Evolutionary conservation across 2,329 filamentous ascomycete genomes (phyloP), one percentile per base, ranked within the genome.

Genomic region (Clonostachys sp.): DNA sequence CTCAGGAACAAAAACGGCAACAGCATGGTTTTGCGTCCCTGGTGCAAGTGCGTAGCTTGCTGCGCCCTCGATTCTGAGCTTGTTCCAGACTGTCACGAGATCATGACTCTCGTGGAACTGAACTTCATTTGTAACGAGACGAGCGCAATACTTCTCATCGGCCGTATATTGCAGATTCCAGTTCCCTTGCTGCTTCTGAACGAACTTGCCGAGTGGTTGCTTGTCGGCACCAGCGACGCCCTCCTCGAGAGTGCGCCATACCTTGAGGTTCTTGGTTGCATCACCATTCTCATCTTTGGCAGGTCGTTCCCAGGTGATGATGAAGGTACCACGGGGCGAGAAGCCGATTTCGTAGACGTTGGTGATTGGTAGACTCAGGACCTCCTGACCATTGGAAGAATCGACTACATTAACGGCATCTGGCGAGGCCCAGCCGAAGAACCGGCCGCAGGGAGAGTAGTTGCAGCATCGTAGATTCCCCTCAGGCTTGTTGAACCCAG

Each of bases 101-200:
- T 97, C 86, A 55, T 86, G 80, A 65, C 89, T 94, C 70, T 95
- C 81, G 74, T 92, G 97, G 68, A 99, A 96, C 61, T 97, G 94
- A 48, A 99, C 89, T 75, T 97, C 91, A 66, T 99, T 99, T 67
- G 89, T 96, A 59, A 97, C 92, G 53, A 86, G 79, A 56, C 94
- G 90, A 55, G 92, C 94, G 67, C 92, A 97, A 67, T 89, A 92
- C 65, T 84, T 82, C 77, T 99, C 94, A 64, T 99, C 94, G 50
- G 83, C 80, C 33, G 91, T 96, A 70, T 97, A 99, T 71, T 97
- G 92, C 63, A 99, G 77, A 65, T 96, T 97, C 92, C 92, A 97
- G 61, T 91, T 89, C 42, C 87, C 89, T 74, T 95, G 90, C 55
- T 84, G 87, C 77, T 96, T 96, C 70, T 99, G 94, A 56, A 99